phyloP scores from a whole-genome alignment of 1,284 basidiomycete species.

The Apiotrichum veenhuisii region DNA sequence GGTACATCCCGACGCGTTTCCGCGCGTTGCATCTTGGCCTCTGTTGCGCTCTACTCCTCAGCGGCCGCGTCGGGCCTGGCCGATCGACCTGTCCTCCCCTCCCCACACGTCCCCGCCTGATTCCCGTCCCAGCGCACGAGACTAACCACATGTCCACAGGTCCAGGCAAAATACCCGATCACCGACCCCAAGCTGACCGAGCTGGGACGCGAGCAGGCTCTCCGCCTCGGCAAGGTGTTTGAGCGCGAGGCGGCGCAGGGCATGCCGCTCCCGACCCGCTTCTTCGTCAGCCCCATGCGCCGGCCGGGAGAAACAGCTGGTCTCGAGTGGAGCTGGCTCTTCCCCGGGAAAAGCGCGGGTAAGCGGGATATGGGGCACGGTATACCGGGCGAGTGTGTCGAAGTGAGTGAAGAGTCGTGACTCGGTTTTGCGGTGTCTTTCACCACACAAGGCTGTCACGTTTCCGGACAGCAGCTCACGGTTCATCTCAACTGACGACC shows the following conservation, averaged over 20 bases:
- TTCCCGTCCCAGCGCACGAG: neutral
- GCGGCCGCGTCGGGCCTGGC: neutral
- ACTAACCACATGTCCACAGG: constrained; percentile 5
- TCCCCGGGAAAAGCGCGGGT: neutral
- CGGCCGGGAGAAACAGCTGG: constrained; percentile 34
- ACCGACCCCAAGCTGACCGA: constrained; percentile 29
- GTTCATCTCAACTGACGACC: neutral
- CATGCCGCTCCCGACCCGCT: constrained; percentile 34
- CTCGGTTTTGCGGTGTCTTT: neutral
- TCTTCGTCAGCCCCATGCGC: constrained; percentile 31
- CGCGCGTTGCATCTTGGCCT: neutral
- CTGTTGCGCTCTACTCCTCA: too few relatives aligned
- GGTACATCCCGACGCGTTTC: neutral
- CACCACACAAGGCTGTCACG: neutral
- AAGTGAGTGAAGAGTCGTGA: constrained; percentile 19
- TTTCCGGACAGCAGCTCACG: too few relatives aligned
- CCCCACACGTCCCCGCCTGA: neutral
- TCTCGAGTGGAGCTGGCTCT: constrained; percentile 34
- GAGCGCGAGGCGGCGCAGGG: constrained; percentile 20
- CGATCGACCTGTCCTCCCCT: neutral
- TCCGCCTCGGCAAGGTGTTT: constrained; percentile 19
- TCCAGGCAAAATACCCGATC: constrained; percentile 22
- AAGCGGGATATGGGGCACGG: constrained; percentile 13
- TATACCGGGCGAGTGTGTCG: constrained; percentile 26
- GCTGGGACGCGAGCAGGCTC: constrained; percentile 26